A percentile compares a stretch with the other conserved stretches of the same genome.
These are phyloP conservation scores for Phaeosphaeria sp. DNA, from an alignment of 2,329 filamentous ascomycete genomes.

Conservation along the genomic window DNA sequence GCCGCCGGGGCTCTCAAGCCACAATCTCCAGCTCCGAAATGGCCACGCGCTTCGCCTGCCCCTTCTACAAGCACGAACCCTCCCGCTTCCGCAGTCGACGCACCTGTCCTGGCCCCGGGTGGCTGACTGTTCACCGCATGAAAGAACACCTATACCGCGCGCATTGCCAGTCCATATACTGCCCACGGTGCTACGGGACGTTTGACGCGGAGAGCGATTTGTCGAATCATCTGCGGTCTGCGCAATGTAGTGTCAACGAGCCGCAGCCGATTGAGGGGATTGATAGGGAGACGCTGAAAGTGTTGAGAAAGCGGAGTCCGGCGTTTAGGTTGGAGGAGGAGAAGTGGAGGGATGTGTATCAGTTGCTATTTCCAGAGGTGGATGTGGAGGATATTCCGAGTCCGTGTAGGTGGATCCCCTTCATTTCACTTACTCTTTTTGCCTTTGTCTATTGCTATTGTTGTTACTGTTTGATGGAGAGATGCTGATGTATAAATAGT, in stretches of 20 bases:
- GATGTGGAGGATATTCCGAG: conserved; percentile 37
- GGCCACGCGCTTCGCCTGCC: conserved; percentile 46
- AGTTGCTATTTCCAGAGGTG: conserved; percentile 46
- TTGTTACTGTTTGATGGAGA: no score
- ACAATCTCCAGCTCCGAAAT: conserved; percentile 34
- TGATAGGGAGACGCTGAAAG: conserved; percentile 45
- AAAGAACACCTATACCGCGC: conserved; percentile 53
- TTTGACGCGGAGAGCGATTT: conserved; percentile 45
- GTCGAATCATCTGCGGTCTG: conserved; percentile 40
- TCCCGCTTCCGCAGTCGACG: conserved; percentile 44
- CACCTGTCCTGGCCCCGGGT: conserved; percentile 48
- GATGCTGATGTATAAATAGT: conserved; percentile 38
- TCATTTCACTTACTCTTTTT: background rate
- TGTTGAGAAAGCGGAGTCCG: conserved; percentile 45
- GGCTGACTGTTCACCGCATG: conserved; percentile 50
- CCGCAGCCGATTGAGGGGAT: conserved; percentile 47
- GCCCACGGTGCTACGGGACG: conserved; percentile 47
- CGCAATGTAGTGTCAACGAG: conserved; percentile 28
- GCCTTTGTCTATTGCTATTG: background rate
- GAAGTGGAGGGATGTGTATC: conserved; percentile 50
- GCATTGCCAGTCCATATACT: conserved; percentile 48
- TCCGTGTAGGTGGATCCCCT: conserved; percentile 39
- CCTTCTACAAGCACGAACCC: conserved; percentile 52
- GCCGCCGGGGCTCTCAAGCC: conserved; percentile 31
- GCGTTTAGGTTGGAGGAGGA: conserved; percentile 40